A percentile compares a stretch with the other conserved stretches of the same genome.
Conservation (phyloP, 331 rosid genomes). For the Acacia pycnantha region DNA sequence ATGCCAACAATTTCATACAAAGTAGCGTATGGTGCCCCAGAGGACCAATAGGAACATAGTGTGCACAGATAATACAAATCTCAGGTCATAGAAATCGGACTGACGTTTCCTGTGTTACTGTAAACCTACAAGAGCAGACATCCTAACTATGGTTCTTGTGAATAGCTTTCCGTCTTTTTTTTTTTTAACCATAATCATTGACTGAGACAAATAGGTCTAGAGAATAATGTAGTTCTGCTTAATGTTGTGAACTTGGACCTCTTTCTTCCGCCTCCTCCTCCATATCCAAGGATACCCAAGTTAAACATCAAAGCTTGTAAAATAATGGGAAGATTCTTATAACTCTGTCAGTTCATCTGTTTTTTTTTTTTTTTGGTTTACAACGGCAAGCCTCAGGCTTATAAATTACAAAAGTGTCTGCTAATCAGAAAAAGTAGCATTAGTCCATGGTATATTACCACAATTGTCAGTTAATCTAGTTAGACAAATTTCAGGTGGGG, state of each 20-base stretch:
- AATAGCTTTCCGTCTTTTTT: background rate
- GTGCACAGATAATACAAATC: background rate
- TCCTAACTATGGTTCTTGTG: background rate
- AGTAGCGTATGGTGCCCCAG: background rate
- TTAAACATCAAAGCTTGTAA: background rate
- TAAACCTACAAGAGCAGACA: background rate
- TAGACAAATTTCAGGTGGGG: background rate
- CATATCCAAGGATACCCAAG: background rate
- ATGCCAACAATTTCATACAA: conserved; percentile 5
- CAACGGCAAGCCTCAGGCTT: too few relatives aligned
- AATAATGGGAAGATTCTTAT: background rate
- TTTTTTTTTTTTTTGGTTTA: too few relatives aligned
- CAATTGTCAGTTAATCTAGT: background rate
- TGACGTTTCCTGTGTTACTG: background rate
- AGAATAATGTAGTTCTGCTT: background rate
- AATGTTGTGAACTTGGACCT: background rate
- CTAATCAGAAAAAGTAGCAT: too few relatives aligned
- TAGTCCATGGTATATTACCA: too few relatives aligned
- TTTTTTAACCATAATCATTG: background rate
- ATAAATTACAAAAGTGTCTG: too few relatives aligned
- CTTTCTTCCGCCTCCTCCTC: background rate
- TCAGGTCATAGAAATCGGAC: background rate
- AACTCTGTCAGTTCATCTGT: background rate
- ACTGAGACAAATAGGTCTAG: background rate
- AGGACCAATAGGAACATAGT: background rate